A percentile compares a stretch with the other conserved stretches of the same genome.
These are phyloP conservation scores for Lanmaoa pseudosensibilis DNA, from an alignment of 768 basidiomycete genomes.

Conservation along the genomic window DNA sequence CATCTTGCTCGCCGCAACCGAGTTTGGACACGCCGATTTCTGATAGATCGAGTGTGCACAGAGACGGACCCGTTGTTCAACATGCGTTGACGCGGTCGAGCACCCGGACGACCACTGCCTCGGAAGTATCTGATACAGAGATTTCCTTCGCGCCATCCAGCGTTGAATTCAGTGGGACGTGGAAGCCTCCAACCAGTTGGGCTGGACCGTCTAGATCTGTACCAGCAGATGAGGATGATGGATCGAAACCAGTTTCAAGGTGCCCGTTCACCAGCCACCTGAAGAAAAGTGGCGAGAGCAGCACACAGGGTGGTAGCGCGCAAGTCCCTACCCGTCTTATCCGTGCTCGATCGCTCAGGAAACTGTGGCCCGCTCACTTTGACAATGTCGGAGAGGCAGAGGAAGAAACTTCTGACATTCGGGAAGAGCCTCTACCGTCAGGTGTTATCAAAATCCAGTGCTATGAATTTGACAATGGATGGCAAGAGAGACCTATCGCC, in stretches of 20 bases:
- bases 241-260: not conserved
- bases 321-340: not conserved
- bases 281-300: not conserved
- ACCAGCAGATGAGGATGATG: not conserved
- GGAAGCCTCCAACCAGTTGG: constrained; percentile 30
- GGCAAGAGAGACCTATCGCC: constrained; percentile 24
- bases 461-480: constrained; percentile 8
- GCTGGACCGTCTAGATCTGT: constrained; percentile 11
- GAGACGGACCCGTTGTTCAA: not conserved
- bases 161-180: not conserved
- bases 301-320: not conserved
- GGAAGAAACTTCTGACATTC: not conserved
- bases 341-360: constrained; percentile 1
- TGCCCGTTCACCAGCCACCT: not conserved
- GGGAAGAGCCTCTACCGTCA: not conserved
- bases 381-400: not conserved
- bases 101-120: not conserved
- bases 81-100: not conserved
- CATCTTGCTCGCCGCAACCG: not conserved
- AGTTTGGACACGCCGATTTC: not conserved
- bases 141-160: not conserved
- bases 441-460: constrained; percentile 18
- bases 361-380: not conserved
- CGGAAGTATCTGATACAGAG: not conserved
- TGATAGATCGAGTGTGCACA: not conserved